Percentiles rank a stretch among this genome's conserved stretches.
phyloP scores from a whole-genome alignment of 1,284 basidiomycete genomes.

The Microbotryomycetes sp. region DNA sequence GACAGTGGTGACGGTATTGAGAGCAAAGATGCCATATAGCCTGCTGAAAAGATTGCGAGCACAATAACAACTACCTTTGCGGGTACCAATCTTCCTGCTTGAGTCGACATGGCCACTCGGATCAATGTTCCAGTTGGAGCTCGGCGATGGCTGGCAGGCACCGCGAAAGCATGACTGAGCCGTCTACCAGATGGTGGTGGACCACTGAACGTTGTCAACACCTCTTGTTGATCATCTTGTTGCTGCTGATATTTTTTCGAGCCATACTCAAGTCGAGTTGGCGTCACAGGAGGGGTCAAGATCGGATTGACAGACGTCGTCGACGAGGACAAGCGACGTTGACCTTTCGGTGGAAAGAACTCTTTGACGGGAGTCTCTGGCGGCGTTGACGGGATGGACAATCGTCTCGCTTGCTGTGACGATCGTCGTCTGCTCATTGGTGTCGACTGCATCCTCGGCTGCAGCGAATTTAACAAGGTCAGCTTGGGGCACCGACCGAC shows the following conservation, averaged over 20 bases:
- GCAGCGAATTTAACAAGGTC: not conserved
- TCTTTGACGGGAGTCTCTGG: not conserved
- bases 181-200: not conserved
- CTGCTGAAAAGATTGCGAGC: not conserved
- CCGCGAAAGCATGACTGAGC: not conserved
- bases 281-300: not conserved
- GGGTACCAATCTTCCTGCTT: not conserved
- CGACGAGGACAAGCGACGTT: not conserved
- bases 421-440: not conserved
- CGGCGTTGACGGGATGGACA: not conserved
- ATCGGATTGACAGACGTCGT: not conserved
- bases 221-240: not conserved
- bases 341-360: not conserved
- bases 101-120: not conserved
- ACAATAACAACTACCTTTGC: not conserved
- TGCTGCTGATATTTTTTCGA: too few species aligned
- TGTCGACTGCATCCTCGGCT: not conserved
- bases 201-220: not conserved
- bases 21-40: not conserved
- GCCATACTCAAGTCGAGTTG: not conserved
- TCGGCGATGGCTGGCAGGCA: not conserved
- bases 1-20: not conserved
- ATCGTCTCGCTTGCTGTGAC: slow-evolving; percentile 1
- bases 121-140: not conserved
- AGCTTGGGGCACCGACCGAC: not conserved